These are phyloP conservation scores for Psilocybe cubensis DNA, from an alignment of 768 basidiomycete genomes.

Conservation along the genomic window DNA sequence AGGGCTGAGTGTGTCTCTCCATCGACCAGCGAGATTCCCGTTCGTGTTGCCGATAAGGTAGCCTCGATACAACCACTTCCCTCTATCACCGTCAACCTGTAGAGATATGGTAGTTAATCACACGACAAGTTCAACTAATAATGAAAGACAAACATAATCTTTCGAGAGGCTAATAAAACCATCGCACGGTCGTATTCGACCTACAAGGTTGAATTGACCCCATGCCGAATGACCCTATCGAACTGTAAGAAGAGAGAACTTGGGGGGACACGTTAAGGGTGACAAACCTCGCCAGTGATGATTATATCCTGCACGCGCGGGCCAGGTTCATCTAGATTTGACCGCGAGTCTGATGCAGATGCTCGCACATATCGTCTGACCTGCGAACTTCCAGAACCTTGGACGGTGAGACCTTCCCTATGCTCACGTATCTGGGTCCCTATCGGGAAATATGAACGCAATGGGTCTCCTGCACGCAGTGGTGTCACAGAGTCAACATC, in stretches of 20 bases:
- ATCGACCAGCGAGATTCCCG: conserved; percentile 80
- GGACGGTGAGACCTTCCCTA: conserved; percentile 49
- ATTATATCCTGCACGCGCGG: conserved; percentile 59
- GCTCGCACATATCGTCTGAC: conserved; percentile 35
- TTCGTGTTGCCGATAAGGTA: conserved; percentile 74
- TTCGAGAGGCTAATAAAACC: conserved; percentile 84
- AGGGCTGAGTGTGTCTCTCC: conserved; percentile 83
- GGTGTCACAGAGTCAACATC: conserved; percentile 35
- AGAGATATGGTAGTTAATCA: background rate
- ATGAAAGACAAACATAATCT: conserved; percentile 67
- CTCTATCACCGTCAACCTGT: conserved; percentile 75
- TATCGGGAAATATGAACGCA: conserved; percentile 54
- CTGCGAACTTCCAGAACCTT: conserved; percentile 41
- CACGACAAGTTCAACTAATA: background rate
- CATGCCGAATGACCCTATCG: conserved; percentile 86
- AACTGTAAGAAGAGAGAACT: conserved; percentile 2
- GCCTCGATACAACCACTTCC: conserved; percentile 86
- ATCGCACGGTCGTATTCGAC: conserved; percentile 80
- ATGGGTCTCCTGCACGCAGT: conserved; percentile 60
- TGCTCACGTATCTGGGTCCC: conserved; percentile 54
- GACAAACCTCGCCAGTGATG: conserved; percentile 70
- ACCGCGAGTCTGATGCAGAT: background rate
- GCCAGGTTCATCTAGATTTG: conserved; percentile 17
- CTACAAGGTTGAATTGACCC: conserved; percentile 83
- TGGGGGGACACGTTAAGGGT: background rate